Percentiles rank a stretch among this genome's conserved stretches.
phyloP scores from a whole-genome alignment of 2,329 filamentous ascomycete genomes.

The Chaetomiaceae sp. region DNA sequence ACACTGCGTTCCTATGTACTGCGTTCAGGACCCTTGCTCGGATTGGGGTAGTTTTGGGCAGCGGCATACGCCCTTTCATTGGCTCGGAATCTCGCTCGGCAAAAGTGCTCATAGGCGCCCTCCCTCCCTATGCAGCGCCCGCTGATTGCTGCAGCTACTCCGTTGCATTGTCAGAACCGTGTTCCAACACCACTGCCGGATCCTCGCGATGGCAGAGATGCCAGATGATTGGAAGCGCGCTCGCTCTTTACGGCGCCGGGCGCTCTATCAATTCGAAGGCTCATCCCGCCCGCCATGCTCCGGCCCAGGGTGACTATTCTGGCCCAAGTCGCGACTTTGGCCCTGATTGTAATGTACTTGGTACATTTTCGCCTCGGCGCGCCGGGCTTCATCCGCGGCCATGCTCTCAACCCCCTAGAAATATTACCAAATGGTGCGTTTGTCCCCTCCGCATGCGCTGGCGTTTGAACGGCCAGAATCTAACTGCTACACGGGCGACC shows the following conservation, averaged over 20 bases:
- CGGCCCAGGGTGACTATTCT: neutral
- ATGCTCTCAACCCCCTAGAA: neutral
- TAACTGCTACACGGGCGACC: neutral
- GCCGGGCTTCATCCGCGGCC: too few relatives aligned
- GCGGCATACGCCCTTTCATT: too few relatives aligned
- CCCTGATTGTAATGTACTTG: neutral
- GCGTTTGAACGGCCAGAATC: neutral
- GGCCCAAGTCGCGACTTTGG: neutral
- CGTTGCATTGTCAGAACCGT: too few relatives aligned
- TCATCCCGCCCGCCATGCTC: neutral
- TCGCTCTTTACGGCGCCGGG: neutral
- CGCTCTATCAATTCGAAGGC: neutral
- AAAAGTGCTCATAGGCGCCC: too few relatives aligned
- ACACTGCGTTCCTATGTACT: too few relatives aligned
- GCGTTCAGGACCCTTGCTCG: too few relatives aligned
- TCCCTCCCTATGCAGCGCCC: too few relatives aligned
- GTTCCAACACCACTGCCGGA: too few relatives aligned
- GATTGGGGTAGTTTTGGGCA: too few relatives aligned
- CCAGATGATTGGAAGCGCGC: neutral
- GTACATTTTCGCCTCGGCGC: neutral
- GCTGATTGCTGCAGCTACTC: too few relatives aligned
- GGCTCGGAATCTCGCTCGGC: too few relatives aligned
- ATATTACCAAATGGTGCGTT: neutral
- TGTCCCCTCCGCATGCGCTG: neutral
- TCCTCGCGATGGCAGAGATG: too few relatives aligned